Percentiles rank a stretch among this genome's conserved stretches.
Conservation (phyloP, 2,329 filamentous ascomycete species). For the Hypoxylon rubiginosum region DNA sequence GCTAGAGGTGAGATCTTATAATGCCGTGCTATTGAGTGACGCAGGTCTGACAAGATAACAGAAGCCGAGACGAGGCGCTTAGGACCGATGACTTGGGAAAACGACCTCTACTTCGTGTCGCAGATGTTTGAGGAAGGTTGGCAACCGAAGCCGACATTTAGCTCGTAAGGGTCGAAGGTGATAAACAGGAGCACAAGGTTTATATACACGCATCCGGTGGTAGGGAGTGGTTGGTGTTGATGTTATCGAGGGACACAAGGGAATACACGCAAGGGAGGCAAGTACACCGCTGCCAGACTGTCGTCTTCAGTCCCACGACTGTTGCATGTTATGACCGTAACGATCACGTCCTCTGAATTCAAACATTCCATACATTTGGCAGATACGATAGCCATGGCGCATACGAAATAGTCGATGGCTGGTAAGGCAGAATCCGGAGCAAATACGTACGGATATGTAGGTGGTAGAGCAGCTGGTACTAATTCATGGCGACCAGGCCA, state of each 20-base stretch:
- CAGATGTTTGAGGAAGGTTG: slow-evolving; percentile 62
- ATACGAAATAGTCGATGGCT: not conserved
- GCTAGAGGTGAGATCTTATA: slow-evolving; percentile 41
- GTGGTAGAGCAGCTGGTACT: not conserved
- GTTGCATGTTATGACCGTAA: slow-evolving; percentile 1
- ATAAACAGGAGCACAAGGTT: not conserved
- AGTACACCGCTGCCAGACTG: not conserved
- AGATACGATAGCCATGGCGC: not conserved
- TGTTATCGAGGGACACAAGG: slow-evolving; percentile 7
- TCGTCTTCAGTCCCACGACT: not conserved
- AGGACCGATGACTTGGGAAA: slow-evolving; percentile 53
- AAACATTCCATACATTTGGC: not conserved
- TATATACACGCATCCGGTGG: not conserved
- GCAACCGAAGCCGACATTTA: slow-evolving; percentile 48
- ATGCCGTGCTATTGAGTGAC: not conserved
- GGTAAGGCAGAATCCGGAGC: not conserved
- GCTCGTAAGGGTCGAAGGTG: slow-evolving; percentile 13
- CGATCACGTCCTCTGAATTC: not conserved
- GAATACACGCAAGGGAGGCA: not conserved
- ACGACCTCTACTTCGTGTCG: slow-evolving; percentile 60
- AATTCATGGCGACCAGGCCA: too few species aligned
- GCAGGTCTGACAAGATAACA: slow-evolving; percentile 12
- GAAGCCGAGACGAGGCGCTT: slow-evolving; percentile 16
- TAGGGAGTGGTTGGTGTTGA: not conserved
- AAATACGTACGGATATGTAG: slow-evolving; percentile 5